Evolutionary conservation across 306 rosid genomes (phyloP).

Genomic region (Gillenia trifoliata): DNA sequence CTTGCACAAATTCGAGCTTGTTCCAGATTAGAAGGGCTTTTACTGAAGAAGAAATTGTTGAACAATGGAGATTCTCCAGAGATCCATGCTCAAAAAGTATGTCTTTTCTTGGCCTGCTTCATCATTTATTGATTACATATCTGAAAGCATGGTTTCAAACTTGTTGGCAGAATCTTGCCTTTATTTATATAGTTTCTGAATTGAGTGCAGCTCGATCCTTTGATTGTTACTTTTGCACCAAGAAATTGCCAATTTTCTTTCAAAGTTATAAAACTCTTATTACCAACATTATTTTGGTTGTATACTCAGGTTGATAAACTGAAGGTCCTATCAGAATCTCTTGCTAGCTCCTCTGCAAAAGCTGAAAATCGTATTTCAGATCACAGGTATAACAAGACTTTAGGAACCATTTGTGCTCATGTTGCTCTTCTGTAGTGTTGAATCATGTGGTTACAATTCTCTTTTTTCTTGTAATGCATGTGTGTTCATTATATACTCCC

Average conservation of each 20-base stretch:
- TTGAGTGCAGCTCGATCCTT: neutral
- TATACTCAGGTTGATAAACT: slow-evolving; percentile 83
- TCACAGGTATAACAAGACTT: slow-evolving; percentile 50
- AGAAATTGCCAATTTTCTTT: neutral
- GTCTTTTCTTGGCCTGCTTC: slow-evolving; percentile 6
- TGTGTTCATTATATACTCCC: neutral
- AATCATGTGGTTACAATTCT: neutral
- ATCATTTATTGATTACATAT: slow-evolving; percentile 7
- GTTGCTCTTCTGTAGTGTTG: neutral
- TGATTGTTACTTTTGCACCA: neutral
- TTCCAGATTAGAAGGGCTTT: slow-evolving; percentile 79
- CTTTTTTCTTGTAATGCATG: neutral
- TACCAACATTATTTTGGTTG: slow-evolving; percentile 10
- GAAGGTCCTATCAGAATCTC: slow-evolving; percentile 89
- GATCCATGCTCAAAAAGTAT: slow-evolving; percentile 86
- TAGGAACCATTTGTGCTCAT: neutral
- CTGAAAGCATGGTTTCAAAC: neutral
- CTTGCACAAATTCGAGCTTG: slow-evolving; percentile 79
- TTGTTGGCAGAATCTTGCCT: neutral
- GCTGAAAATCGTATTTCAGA: slow-evolving; percentile 95
- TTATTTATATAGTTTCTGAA: neutral
- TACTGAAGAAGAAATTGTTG: slow-evolving; percentile 61
- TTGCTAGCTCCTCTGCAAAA: slow-evolving; percentile 79
- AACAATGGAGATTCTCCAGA: slow-evolving; percentile 79
- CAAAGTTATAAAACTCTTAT: neutral